Conservation (phyloP, 169 alveolate species). For the Plasmodium vinckei region DNA sequence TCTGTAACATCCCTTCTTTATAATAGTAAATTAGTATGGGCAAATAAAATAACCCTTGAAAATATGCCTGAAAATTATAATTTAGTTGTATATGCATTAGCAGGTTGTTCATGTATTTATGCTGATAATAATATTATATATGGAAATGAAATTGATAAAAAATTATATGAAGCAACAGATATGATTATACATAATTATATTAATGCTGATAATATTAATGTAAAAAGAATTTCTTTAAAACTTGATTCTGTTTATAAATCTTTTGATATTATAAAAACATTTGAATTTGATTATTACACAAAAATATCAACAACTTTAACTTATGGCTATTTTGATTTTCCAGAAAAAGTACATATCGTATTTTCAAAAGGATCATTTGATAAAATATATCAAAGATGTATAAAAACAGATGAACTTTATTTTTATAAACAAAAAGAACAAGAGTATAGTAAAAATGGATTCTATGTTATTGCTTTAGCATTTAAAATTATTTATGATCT, state of each 20-base stretch:
- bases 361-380: slow-evolving; percentile 76
- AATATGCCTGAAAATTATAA: slow-evolving; percentile 59
- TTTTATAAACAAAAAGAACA: slow-evolving; percentile 74
- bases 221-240: slow-evolving; percentile 53
- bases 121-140: slow-evolving; percentile 31
- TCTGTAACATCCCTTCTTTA: slow-evolving; percentile 51
- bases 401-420: slow-evolving; percentile 33
- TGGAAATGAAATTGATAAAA: slow-evolving; percentile 69
- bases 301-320: slow-evolving; percentile 63
- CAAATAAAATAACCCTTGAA: slow-evolving; percentile 49
- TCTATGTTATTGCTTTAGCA: slow-evolving; percentile 73
- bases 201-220: slow-evolving; percentile 31
- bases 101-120: slow-evolving; percentile 71
- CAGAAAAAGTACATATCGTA: slow-evolving; percentile 38
- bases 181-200: slow-evolving; percentile 44
- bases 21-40: slow-evolving; percentile 69
- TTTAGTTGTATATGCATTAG: slow-evolving; percentile 57
- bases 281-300: slow-evolving; percentile 66
- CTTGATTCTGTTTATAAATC: slow-evolving; percentile 15
- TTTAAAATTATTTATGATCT: slow-evolving; percentile 35
- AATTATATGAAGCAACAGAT: slow-evolving; percentile 62
- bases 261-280: slow-evolving; percentile 43
- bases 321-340: slow-evolving; percentile 50
- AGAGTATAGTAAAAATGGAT: slow-evolving; percentile 74
- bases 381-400: slow-evolving; percentile 56